Evolutionary conservation across 768 basidiomycete genomes (phyloP), one percentile per base, ranked within the genome.

Genomic region (Lactarius indigo): DNA sequence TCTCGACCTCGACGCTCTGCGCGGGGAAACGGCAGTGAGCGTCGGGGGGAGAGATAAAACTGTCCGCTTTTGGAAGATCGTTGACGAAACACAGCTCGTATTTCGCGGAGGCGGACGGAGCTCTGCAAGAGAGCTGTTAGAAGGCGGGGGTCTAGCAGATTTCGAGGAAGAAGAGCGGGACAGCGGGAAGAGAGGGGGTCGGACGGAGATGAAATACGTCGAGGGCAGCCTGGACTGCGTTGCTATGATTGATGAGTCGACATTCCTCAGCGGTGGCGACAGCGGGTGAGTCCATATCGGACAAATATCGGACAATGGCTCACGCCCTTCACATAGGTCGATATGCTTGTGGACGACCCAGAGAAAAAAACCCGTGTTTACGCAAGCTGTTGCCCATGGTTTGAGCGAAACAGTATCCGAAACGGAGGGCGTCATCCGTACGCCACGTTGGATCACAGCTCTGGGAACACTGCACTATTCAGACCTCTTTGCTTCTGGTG

Each of bases 311-410:
- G 52, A 28, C 10, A 63, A 64, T 37, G 15, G 30, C 17, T 56
- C 26, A 23, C 61, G 56, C 12, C 23, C 31, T 26, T 8, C 31
- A 31, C 68, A 67, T 66, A 95, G 96, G 0, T 90, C 95, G n/a
- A 88, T 99, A 73, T 91, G 85, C 67, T 83, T 99, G 5, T 99
- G 96, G 95, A 86, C 83, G 35, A 97, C 87, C 12, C 84, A 85
- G 68, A 96, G 94, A 83, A 98, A 98, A 81, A 98, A 98, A 77
- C 94, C 97, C 0, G 79, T 96, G 54, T 97, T 92, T 77, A 92
- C 89, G 0, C 86, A 90, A 65, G 82, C 89, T 7, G 79, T 98
- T 55, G 92, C 94, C 4, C 97, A 99, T 75, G 97, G 97, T 5
- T 77, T 95, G 54, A 83, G 91, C 70, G 86, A 90, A 75, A 79